phyloP scores from a whole-genome alignment of 1,139 yeast genomes.

The Candida tetrigidarum region DNA sequence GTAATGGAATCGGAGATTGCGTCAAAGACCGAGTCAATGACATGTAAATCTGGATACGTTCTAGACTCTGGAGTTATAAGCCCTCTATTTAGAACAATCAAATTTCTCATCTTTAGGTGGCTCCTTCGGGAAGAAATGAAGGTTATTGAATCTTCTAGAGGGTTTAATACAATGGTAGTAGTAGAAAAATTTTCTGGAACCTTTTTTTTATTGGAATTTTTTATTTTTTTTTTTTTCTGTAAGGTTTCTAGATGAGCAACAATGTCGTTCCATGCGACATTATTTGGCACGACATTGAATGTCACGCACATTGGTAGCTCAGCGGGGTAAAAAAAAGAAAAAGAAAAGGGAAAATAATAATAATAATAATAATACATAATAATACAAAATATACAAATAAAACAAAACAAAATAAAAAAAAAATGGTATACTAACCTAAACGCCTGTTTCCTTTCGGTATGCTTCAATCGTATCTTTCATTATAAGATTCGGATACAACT shows the following conservation, averaged over 20 bases:
- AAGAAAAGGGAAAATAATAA: too few relatives aligned
- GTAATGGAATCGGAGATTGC: constrained; percentile 75
- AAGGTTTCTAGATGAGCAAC: constrained; percentile 8
- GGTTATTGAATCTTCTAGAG: not conserved
- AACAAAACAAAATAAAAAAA: too few relatives aligned
- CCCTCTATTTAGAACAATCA: constrained; percentile 63
- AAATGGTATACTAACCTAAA: not conserved
- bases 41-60: constrained; percentile 65
- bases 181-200: constrained; percentile 1
- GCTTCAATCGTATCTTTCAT: constrained; percentile 44
- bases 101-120: constrained; percentile 51
- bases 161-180: too few relatives aligned
- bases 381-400: too few relatives aligned
- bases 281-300: too few relatives aligned
- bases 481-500: constrained; percentile 48
- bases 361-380: too few relatives aligned
- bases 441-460: constrained; percentile 17
- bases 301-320: too few relatives aligned
- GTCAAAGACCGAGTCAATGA: constrained; percentile 69
- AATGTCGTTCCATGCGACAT: constrained; percentile 1
- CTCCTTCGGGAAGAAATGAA: not conserved
- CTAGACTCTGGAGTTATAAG: constrained; percentile 48
- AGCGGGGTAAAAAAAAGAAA: too few relatives aligned
- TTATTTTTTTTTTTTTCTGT: constrained; percentile 5
- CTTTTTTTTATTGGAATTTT: not conserved